Percentiles rank a stretch among this genome's conserved stretches.
These are phyloP conservation scores for Euptelea pleiosperma DNA, from an alignment of 164 flowering plant species.

Conservation along the genomic window DNA sequence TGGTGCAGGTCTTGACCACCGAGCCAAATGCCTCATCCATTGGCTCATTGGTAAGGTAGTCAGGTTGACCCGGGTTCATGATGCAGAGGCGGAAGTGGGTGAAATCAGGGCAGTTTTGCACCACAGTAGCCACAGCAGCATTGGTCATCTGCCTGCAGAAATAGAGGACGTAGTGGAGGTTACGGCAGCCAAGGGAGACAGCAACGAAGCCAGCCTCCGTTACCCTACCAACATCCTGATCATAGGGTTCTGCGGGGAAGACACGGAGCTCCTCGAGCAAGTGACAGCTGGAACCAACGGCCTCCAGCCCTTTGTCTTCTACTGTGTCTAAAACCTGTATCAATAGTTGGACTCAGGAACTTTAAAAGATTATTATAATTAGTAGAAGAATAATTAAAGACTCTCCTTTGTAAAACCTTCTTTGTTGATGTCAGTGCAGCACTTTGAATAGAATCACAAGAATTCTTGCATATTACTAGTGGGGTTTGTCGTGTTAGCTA, in stretches of 20 bases:
- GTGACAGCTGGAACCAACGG: no score
- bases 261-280: conserved; percentile 70
- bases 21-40: conserved; percentile 77
- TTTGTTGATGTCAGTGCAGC: neutral
- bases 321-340: conserved; percentile 57
- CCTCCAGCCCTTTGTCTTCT: no score
- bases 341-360: neutral
- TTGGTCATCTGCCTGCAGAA: conserved; percentile 76
- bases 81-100: conserved; percentile 72
- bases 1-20: conserved; percentile 49
- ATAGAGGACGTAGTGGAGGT: conserved; percentile 57
- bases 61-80: conserved; percentile 56
- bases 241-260: conserved; percentile 56
- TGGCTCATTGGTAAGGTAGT: no score
- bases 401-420: neutral
- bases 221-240: conserved; percentile 34
- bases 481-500: no score
- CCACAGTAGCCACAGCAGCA: no score
- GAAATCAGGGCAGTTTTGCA: no score
- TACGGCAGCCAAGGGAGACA: conserved; percentile 61
- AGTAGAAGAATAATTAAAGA: no score
- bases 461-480: neutral
- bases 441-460: neutral
- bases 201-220: no score
- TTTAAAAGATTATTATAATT: neutral